Evolutionary conservation across 2,329 filamentous ascomycete genomes (phyloP).

Genomic region (Arthroderma sp.): DNA sequence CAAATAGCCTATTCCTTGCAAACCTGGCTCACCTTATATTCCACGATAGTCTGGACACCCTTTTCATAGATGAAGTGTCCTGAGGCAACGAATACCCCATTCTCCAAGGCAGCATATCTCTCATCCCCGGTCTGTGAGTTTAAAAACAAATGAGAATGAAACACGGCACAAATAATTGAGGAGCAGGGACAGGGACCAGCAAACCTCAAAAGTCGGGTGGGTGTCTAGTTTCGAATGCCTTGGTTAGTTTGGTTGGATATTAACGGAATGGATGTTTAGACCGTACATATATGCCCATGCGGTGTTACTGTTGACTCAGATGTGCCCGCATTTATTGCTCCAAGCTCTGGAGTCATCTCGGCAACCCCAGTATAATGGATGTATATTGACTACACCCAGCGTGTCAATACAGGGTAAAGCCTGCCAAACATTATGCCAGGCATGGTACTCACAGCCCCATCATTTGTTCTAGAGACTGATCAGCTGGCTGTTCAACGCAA

Average conservation of each 20-base stretch:
- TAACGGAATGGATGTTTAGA: slow-evolving; percentile 22
- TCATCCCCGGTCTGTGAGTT: slow-evolving; percentile 26
- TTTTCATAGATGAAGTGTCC: slow-evolving; percentile 28
- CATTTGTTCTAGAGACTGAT: slow-evolving; percentile 16
- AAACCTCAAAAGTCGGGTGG: slow-evolving; percentile 25
- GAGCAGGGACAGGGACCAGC: not conserved
- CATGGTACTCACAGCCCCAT: slow-evolving; percentile 18
- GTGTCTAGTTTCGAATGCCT: slow-evolving; percentile 16
- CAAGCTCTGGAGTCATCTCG: slow-evolving; percentile 21
- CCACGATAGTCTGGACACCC: slow-evolving; percentile 25
- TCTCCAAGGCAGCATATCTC: slow-evolving; percentile 30
- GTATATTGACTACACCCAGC: slow-evolving; percentile 17
- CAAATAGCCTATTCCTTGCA: slow-evolving; percentile 9
- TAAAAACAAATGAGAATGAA: not conserved
- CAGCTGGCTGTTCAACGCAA: not conserved
- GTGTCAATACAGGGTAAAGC: slow-evolving; percentile 11
- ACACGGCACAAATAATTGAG: not conserved
- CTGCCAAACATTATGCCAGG: not conserved
- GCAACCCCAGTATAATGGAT: slow-evolving; percentile 30
- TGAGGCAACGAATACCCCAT: slow-evolving; percentile 26
- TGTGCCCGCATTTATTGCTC: slow-evolving; percentile 20
- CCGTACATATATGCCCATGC: slow-evolving; percentile 29
- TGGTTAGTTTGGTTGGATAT: not conserved
- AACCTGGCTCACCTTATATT: slow-evolving; percentile 32
- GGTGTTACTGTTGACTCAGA: slow-evolving; percentile 23